Base-by-base conservation (phyloP, 1,139 yeast genomes). In the Saccharomycopsis phalli region DNA sequence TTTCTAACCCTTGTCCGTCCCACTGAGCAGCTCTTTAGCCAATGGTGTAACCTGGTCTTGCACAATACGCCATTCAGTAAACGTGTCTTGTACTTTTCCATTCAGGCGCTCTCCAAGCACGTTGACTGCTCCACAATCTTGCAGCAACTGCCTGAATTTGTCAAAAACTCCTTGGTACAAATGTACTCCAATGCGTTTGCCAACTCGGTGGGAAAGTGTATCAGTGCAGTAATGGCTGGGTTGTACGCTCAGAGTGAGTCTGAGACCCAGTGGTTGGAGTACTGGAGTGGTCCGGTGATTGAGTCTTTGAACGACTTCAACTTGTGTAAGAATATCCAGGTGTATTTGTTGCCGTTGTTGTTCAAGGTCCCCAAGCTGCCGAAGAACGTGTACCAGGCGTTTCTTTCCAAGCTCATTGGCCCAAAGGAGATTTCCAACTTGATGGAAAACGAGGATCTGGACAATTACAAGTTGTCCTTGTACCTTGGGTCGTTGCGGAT, bases 121-220 rank as follows among this genome's bases (percentile, higher is more conserved):
- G 56, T 70, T 3, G 66, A 68, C 22, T 61, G 64, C 47, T 41
- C 50, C 22, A 62, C 58, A 38, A 59, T 81, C 5, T 45, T 78
- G 4, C 50, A 54, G 1, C 44, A 54, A 2, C 65, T 65, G 27
- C 75, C 81, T 1, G 44, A 53, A 1, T 74, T 79, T 44, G 51
- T 74, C 5, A 50, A 51, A 1, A 60, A 61, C 4, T 66, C 83
- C 6, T 55, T 82, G 7, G 49, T 60, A 0, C 57, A 67, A 7
- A 73, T 82, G 62, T 60, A 66, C 49, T 66, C 77, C 1, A 76
- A 73, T 49, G 71, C 83, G 0, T 56, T 83, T 41, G 81, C 93
- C 0, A 81, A 76, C 49, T 70, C 81, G 1, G 69, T 80, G 13
- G 80, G 84, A 21, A 81, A 78, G 53, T 68, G 82, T 13, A 50